A percentile compares a stretch with the other conserved stretches of the same genome.
These are phyloP conservation scores for Crucibulum cyathiforme DNA, from an alignment of 1,284 basidiomycete genomes.

Conservation along the genomic window DNA sequence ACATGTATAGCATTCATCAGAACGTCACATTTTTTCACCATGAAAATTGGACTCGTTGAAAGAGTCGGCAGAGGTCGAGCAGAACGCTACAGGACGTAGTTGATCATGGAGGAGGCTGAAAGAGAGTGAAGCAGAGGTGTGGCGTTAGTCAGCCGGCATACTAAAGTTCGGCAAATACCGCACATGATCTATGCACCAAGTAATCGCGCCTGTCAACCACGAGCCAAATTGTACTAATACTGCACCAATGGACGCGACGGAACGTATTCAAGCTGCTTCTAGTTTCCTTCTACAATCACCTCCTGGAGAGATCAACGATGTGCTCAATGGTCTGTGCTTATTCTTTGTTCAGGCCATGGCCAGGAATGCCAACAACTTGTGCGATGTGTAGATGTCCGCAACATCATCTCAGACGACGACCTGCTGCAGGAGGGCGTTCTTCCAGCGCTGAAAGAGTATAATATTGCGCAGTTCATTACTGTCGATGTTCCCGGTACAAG, in stretches of 20 bases:
- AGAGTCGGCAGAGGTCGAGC: not conserved
- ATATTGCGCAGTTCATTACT: constrained; percentile 83
- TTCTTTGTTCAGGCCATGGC: constrained; percentile 3
- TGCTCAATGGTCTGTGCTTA: constrained; percentile 74
- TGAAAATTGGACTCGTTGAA: not conserved
- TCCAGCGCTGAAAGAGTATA: constrained; percentile 82
- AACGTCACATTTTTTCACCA: constrained; percentile 1
- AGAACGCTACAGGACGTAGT: not conserved
- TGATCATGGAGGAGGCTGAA: too few relatives aligned
- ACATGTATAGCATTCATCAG: constrained; percentile 5
- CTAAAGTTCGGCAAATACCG: not conserved
- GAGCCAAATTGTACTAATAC: too few relatives aligned
- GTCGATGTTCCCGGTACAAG: constrained; percentile 79
- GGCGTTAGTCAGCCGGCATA: too few relatives aligned
- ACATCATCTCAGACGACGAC: constrained; percentile 86
- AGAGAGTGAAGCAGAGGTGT: too few relatives aligned
- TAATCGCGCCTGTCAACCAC: constrained; percentile 1
- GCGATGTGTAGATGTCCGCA: constrained; percentile 74
- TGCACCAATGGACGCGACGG: constrained; percentile 57
- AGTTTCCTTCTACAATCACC: constrained; percentile 87
- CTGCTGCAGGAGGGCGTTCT: constrained; percentile 78
- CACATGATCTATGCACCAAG: not conserved
- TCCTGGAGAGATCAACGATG: constrained; percentile 95
- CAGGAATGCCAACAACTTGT: too few relatives aligned
- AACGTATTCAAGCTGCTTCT: constrained; percentile 75